phyloP scores from a whole-genome alignment of 495 filamentous ascomycete species.

The Articulospora tetracladia region DNA sequence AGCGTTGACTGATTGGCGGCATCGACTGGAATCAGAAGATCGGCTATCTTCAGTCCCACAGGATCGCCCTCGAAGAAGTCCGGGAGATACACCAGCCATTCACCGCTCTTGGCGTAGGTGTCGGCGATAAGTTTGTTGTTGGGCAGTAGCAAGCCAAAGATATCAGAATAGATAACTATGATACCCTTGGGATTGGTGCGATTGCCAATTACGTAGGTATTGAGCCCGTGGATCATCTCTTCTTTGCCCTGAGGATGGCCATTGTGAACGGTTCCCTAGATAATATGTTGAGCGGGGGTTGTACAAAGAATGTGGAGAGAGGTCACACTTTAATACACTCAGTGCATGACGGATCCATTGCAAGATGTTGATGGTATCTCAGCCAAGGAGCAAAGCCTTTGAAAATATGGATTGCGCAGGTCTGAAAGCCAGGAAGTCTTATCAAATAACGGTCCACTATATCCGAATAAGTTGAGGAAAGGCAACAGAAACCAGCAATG shows the following conservation, averaged over 20 bases:
- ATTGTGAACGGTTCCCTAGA: neutral
- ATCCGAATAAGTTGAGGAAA: too few relatives aligned
- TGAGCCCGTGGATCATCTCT: slow-evolving; percentile 39
- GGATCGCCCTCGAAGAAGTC: slow-evolving; percentile 54
- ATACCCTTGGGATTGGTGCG: slow-evolving; percentile 39
- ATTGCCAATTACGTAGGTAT: slow-evolving; percentile 40
- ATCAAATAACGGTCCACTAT: too few relatives aligned
- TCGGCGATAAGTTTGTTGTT: slow-evolving; percentile 53
- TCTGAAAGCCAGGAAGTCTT: too few relatives aligned
- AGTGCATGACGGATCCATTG: neutral
- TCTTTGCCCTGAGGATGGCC: slow-evolving; percentile 21
- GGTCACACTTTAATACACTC: neutral
- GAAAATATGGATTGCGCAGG: too few relatives aligned
- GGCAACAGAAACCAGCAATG: too few relatives aligned
- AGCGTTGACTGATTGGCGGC: neutral
- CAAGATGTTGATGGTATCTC: too few relatives aligned
- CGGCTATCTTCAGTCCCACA: neutral
- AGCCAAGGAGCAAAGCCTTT: too few relatives aligned
- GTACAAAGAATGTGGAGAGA: neutral
- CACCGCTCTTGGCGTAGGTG: slow-evolving; percentile 43
- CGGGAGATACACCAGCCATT: slow-evolving; percentile 48
- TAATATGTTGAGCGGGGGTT: neutral
- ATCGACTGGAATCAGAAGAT: neutral
- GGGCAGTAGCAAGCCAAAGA: slow-evolving; percentile 53
- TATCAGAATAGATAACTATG: slow-evolving; percentile 52